Percentiles rank a stretch among this genome's conserved stretches.
phyloP scores from a whole-genome alignment of 306 rosid species.

The Mucuna pruriens region DNA sequence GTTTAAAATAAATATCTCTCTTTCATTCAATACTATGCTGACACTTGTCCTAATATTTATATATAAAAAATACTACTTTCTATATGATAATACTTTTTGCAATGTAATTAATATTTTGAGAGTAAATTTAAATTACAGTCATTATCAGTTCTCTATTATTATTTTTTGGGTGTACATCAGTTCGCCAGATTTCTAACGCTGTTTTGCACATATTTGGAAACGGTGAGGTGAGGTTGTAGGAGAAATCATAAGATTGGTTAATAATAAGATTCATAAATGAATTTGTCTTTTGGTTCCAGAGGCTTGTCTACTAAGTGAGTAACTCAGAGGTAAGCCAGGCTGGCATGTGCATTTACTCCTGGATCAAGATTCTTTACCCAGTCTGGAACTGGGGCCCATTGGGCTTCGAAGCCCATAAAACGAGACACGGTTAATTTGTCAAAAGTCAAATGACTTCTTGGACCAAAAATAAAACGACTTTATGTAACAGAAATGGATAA shows the following conservation, averaged over 20 bases:
- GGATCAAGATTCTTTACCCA: constrained; percentile 2
- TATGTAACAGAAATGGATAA: neutral
- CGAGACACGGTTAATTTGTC: neutral
- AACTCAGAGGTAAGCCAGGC: neutral
- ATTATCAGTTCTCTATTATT: neutral
- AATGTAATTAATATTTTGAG: neutral
- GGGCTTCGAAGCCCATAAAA: constrained; percentile 23
- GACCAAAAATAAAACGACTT: neutral
- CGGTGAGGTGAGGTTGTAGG: neutral
- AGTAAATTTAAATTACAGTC: neutral
- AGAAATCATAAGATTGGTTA: neutral
- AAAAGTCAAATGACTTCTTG: neutral
- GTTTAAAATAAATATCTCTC: neutral
- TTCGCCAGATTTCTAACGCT: neutral
- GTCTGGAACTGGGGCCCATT: constrained; percentile 28
- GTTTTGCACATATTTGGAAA: constrained; percentile 1
- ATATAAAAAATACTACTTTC: neutral
- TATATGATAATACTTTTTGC: neutral
- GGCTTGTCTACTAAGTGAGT: constrained; percentile 11
- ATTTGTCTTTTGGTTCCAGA: constrained; percentile 22
- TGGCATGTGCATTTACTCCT: constrained; percentile 21
- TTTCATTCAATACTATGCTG: neutral
- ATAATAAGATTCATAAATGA: neutral
- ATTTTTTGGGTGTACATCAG: neutral
- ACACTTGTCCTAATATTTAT: neutral